These are phyloP conservation scores for Bipolaris zeicola DNA, from an alignment of 2,329 filamentous ascomycete genomes.

Conservation along the genomic window DNA sequence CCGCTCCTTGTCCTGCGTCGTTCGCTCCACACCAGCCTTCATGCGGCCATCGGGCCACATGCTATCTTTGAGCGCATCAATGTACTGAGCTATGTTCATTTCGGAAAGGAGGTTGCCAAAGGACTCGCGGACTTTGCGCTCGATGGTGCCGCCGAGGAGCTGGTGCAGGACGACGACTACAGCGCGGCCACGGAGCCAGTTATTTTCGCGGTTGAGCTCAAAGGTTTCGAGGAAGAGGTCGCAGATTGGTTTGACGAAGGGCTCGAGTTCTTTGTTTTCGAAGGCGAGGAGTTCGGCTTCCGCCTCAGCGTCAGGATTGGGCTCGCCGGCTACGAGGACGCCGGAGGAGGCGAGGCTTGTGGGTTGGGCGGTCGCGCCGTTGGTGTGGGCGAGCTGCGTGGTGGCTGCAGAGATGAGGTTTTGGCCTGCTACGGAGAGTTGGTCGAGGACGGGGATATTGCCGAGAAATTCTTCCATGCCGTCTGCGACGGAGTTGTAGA, in stretches of 20 bases:
- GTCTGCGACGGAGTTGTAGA: conserved; percentile 96
- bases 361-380: conserved; percentile 27
- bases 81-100: conserved; percentile 76
- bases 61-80: conserved; percentile 72
- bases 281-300: conserved; percentile 94
- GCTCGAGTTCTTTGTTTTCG: conserved; percentile 79
- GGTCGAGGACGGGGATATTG: conserved; percentile 93
- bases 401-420: conserved; percentile 80
- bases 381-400: conserved; percentile 53
- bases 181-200: conserved; percentile 93
- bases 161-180: conserved; percentile 97
- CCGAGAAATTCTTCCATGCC: conserved; percentile 98
- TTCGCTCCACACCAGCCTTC: conserved; percentile 62
- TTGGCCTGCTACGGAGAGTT: conserved; percentile 89
- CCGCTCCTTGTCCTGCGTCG: conserved; percentile 73
- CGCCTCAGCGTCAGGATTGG: conserved; percentile 70
- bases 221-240: conserved; percentile 97
- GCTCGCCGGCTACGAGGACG: conserved; percentile 52
- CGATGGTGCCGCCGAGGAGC: conserved; percentile 91
- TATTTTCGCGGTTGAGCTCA: conserved; percentile 91
- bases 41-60: conserved; percentile 80
- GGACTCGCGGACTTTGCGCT: conserved; percentile 89
- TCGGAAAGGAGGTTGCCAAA: conserved; percentile 76
- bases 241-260: conserved; percentile 97
- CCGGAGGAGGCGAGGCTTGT: conserved; percentile 19